Evolutionary conservation across 495 filamentous ascomycete species (phyloP).

Genomic region (Neurospora pannonica): DNA sequence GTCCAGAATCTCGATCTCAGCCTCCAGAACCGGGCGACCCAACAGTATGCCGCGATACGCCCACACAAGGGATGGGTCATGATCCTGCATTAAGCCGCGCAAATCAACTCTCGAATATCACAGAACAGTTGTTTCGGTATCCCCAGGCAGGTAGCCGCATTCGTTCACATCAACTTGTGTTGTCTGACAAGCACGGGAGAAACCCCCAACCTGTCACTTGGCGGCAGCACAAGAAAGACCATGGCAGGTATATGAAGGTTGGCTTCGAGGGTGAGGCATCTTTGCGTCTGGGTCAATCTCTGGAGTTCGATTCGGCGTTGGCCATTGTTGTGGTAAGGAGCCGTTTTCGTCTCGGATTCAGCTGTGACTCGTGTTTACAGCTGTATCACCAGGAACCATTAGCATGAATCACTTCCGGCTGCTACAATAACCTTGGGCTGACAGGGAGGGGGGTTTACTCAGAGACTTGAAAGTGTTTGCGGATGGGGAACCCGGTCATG

Average conservation of each 20-base stretch:
- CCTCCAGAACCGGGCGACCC: neutral
- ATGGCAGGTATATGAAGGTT: neutral
- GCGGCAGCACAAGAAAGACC: neutral
- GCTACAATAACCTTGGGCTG: neutral
- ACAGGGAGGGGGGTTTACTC: neutral
- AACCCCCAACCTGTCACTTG: neutral
- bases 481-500: neutral
- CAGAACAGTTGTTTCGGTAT: neutral
- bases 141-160: neutral
- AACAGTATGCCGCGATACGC: neutral
- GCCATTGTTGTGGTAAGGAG: neutral
- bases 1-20: neutral
- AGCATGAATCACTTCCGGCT: neutral
- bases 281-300: neutral
- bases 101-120: neutral
- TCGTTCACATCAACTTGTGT: neutral
- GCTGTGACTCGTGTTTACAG: neutral
- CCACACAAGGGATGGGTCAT: neutral
- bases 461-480: neutral
- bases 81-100: neutral
- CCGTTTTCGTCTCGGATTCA: neutral
- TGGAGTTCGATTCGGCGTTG: neutral
- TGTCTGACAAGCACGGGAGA: neutral
- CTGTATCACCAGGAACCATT: neutral
- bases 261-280: neutral